These are phyloP conservation scores for Pestalotiopsis sp. DNA, from an alignment of 2,329 filamentous ascomycete species.

Conservation along the genomic window DNA sequence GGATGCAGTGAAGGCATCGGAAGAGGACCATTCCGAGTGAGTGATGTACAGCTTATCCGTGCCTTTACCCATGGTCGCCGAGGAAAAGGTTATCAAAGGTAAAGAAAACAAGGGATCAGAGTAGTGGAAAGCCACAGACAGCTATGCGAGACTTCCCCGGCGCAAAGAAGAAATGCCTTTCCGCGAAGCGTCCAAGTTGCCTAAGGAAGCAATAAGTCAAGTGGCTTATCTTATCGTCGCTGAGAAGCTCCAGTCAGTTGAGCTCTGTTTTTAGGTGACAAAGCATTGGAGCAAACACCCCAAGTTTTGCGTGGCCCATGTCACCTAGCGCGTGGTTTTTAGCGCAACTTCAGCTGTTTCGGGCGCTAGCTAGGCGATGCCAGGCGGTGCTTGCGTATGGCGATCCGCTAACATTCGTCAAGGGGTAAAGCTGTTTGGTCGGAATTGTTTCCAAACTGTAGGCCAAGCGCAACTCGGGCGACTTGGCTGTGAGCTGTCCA, in stretches of 20 bases:
- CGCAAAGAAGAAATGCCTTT: no score
- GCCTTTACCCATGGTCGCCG: constrained; percentile 48
- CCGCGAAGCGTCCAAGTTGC: no score
- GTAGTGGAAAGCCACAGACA: background rate
- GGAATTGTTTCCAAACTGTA: constrained; percentile 11
- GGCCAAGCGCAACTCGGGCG: constrained; percentile 1
- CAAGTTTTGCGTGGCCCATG: background rate
- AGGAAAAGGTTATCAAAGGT: background rate
- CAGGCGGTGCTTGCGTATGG: background rate
- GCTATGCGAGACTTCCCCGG: no score
- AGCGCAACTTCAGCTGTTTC: background rate
- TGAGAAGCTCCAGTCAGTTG: no score
- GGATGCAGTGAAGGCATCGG: constrained; percentile 84
- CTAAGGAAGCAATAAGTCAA: no score
- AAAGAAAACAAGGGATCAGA: no score
- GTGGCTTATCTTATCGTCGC: constrained; percentile 10
- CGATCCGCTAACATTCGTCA: background rate
- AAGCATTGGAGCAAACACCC: background rate
- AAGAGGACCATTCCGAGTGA: constrained; percentile 95
- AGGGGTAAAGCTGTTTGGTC: background rate
- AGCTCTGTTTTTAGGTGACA: background rate
- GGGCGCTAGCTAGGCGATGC: background rate
- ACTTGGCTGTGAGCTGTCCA: background rate
- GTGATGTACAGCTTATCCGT: constrained; percentile 75
- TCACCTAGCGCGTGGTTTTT: background rate